phyloP scores from a whole-genome alignment of 257 asterid genomes.

The Solanum medicagineum region DNA sequence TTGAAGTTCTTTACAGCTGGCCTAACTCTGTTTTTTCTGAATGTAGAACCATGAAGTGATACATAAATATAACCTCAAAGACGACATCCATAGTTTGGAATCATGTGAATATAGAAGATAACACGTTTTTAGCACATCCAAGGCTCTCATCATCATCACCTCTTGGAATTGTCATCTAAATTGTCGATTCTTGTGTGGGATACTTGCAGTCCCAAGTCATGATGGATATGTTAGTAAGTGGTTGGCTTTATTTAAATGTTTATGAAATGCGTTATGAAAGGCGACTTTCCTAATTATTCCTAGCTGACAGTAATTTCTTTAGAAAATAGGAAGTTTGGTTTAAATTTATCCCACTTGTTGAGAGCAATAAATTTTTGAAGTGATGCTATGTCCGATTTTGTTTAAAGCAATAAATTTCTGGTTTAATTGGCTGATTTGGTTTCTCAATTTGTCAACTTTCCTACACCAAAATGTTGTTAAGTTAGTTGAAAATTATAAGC shows the following conservation, averaged over 20 bases:
- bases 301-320: neutral
- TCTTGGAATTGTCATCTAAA: slow-evolving; percentile 11
- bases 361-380: neutral
- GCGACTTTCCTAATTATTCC: neutral
- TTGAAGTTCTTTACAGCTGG: slow-evolving; percentile 4
- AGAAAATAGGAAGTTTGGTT: neutral
- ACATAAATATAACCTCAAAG: slow-evolving; percentile 5
- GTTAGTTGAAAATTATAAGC: neutral
- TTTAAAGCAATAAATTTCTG: neutral
- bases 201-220: slow-evolving; percentile 2
- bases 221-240: slow-evolving; percentile 17
- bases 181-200: slow-evolving; percentile 9
- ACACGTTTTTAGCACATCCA: slow-evolving; percentile 19
- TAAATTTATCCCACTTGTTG: neutral
- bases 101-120: slow-evolving; percentile 7
- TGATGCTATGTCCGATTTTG: neutral
- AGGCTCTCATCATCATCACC: slow-evolving; percentile 9
- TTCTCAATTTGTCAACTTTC: neutral
- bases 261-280: neutral
- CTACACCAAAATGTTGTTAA: neutral
- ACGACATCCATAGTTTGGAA: slow-evolving; percentile 16
- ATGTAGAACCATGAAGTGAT: slow-evolving; percentile 5
- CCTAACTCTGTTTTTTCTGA: slow-evolving; percentile 3
- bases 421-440: neutral
- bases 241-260: slow-evolving; percentile 16